Conservation (phyloP, 805 yeast genomes). For the Dipodascus geniculatus region DNA sequence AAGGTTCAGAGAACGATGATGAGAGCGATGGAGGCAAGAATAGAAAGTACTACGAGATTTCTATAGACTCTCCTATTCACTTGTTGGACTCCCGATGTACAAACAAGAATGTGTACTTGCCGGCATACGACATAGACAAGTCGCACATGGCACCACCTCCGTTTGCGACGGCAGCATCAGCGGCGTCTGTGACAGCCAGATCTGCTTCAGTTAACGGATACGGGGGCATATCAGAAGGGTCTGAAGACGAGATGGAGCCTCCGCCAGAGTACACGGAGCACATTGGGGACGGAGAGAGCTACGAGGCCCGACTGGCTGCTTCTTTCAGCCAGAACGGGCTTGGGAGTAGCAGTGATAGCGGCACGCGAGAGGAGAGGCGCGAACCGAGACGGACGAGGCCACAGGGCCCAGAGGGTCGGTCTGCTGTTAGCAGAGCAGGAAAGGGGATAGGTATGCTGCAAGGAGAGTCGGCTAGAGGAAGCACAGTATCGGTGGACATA, state of each 20-base stretch:
- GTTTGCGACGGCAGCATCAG: not conserved
- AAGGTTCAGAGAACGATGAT: constrained; percentile 20
- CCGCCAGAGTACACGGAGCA: not conserved
- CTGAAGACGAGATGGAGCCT: not conserved
- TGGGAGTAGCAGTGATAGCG: not conserved
- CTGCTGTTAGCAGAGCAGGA: too few species aligned
- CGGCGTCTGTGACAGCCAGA: not conserved
- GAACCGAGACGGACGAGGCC: not conserved
- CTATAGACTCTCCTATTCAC: constrained; percentile 90
- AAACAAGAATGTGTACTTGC: constrained; percentile 24
- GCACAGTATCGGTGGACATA: not conserved
- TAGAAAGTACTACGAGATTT: constrained; percentile 85
- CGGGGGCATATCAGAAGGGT: not conserved
- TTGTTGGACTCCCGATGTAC: constrained; percentile 59
- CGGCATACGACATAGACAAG: constrained; percentile 20
- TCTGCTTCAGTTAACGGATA: not conserved
- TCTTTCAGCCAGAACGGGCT: not conserved
- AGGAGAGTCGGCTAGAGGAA: not conserved
- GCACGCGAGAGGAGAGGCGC: not conserved
- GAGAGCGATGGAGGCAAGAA: constrained; percentile 25
- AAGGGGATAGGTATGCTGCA: not conserved
- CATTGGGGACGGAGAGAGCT: not conserved
- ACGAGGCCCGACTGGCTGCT: not conserved
- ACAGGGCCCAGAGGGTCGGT: too few species aligned
- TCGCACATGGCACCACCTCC: not conserved